phyloP scores from a whole-genome alignment of 805 yeast genomes.

The Brettanomyces nanus region DNA sequence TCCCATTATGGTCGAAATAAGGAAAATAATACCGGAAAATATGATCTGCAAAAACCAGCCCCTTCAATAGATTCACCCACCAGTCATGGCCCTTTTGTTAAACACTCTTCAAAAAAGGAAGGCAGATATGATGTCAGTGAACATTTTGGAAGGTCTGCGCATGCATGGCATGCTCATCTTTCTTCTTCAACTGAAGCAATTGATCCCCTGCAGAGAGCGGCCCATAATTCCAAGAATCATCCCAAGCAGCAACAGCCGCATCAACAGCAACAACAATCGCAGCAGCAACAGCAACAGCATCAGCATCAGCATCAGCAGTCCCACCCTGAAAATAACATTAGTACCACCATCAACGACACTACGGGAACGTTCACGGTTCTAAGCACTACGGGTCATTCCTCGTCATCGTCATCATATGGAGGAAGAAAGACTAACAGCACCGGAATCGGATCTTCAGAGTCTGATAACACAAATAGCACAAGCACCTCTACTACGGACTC shows the following conservation, averaged over 20 bases:
- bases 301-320: not conserved
- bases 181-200: too few relatives aligned
- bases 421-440: not conserved
- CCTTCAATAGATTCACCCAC: not conserved
- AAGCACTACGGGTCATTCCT: not conserved
- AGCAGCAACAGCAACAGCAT: not conserved
- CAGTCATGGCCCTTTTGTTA: not conserved
- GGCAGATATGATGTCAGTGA: too few relatives aligned
- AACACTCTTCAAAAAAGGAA: too few relatives aligned
- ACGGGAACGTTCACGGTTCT: not conserved
- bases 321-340: not conserved
- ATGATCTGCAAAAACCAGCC: not conserved
- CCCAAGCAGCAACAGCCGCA: not conserved
- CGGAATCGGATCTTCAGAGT: not conserved
- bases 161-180: too few relatives aligned
- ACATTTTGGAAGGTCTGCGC: too few relatives aligned
- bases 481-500: not conserved
- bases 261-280: not conserved
- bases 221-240: too few relatives aligned
- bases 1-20: too few relatives aligned
- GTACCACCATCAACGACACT: not conserved
- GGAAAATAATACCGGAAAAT: not conserved
- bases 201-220: too few relatives aligned
- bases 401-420: not conserved
- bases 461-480: not conserved